A percentile compares a stretch with the other conserved stretches of the same genome.
phyloP scores from a whole-genome alignment of 768 basidiomycete species.

The Trichaptum fuscoviolaceum region DNA sequence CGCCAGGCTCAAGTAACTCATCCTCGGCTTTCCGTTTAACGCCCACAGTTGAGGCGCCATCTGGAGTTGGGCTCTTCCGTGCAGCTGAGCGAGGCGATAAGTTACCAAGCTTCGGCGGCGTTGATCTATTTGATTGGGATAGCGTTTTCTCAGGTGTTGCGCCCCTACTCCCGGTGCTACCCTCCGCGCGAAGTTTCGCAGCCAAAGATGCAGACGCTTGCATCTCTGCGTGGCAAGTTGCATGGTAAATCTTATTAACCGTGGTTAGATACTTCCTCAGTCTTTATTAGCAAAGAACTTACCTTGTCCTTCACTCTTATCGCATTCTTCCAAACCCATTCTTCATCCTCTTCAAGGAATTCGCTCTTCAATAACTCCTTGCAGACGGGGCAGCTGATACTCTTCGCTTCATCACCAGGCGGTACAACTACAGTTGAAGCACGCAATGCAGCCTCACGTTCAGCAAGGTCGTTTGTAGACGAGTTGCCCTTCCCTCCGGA shows the following conservation, averaged over 20 bases:
- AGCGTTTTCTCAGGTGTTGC: conserved; percentile 59
- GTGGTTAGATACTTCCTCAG: conserved; percentile 9
- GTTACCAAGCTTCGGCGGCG: conserved; percentile 30
- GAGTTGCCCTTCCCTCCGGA: conserved; percentile 48
- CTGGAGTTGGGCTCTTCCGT: conserved; percentile 22
- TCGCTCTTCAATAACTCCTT: conserved; percentile 90
- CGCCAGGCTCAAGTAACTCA: conserved; percentile 22
- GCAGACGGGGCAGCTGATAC: conserved; percentile 90
- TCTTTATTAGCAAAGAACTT: conserved; percentile 25
- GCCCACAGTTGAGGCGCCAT: conserved; percentile 19
- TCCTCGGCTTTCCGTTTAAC: conserved; percentile 71
- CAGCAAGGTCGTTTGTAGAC: conserved; percentile 59
- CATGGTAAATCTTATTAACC: conserved; percentile 74
- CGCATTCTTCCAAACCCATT: conserved; percentile 97
- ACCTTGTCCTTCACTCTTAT: conserved; percentile 80
- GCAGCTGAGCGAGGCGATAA: conserved; percentile 30
- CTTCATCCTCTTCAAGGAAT: conserved; percentile 93
- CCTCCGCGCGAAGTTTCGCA: conserved; percentile 60
- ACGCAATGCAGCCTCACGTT: conserved; percentile 70
- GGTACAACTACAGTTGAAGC: conserved; percentile 84
- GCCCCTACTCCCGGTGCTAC: conserved; percentile 54
- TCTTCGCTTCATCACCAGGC: conserved; percentile 80
- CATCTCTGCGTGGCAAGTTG: conserved; percentile 89
- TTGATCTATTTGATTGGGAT: conserved; percentile 24
- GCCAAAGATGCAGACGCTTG: conserved; percentile 58